Base-by-base conservation (phyloP, 306 rosid species). In the Quercus glauca region DNA sequence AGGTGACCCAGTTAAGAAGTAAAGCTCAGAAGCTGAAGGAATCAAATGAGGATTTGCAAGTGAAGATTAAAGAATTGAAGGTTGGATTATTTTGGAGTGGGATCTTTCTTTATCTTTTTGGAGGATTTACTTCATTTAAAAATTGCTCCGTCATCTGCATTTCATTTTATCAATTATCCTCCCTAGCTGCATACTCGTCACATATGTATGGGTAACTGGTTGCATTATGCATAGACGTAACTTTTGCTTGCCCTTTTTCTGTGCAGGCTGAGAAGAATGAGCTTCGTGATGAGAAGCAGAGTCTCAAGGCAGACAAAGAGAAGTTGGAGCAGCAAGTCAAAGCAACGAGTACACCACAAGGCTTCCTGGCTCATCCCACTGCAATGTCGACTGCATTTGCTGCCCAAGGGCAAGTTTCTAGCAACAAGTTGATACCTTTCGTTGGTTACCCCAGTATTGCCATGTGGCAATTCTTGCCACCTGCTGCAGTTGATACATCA, bases 381-480 rank as follows among this genome's bases (percentile, higher is more conserved):
- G 86, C 92, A 76, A 92, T 92, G 55, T 89, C 93, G 15, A 86
- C 95, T n/a, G 89, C 97, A 72, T 94, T 87, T 87, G 87, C 98
- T 69, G 85, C 94, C 52, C 97, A 88, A 84, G 87, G 92, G 74
- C 97, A 86, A 86, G 98, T 91, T 73, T 91, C 89, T 3, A 89
- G 97, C 64, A 90, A 84, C 91, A 92, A 94, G 88, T 67, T 91
- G 86, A 88, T 89, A 77, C 98, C 97, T 25, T 89, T 91, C 87
- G 65, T 92, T 29, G 82, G 96, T 63, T 94, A 94, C 77, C 98
- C 98, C 0, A 93, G 97, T 28, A 92, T 94, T 35, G 97, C 94
- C 79, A 91, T 94, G 98, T 94, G 98, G 97, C 97, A 94, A 76
- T 94, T 94, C 85, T 87, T 92, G 98, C 97, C 94, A 5, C 97